A percentile compares a stretch with the other conserved stretches of the same genome.
phyloP scores from a whole-genome alignment of 164 flowering plant genomes.

The Stephania cephalantha region DNA sequence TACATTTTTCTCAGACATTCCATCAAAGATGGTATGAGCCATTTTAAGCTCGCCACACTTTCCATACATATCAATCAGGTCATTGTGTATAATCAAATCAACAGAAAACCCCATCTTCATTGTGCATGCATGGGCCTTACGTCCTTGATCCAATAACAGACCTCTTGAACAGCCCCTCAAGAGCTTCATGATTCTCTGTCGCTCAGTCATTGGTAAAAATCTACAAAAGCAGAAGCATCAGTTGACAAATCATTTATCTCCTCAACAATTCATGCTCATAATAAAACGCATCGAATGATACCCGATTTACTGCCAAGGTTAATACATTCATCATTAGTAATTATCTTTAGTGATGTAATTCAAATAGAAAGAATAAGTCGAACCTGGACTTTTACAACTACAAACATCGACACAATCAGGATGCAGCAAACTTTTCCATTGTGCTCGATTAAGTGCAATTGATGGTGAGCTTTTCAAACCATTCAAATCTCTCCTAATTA shows the following conservation, averaged over 20 bases:
- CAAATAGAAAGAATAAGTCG: neutral
- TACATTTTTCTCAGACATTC: conserved; percentile 66
- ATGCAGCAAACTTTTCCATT: conserved; percentile 17
- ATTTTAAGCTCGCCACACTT: conserved; percentile 44
- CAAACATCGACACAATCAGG: conserved; percentile 52
- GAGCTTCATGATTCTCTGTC: conserved; percentile 39
- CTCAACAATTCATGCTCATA: conserved; percentile 35
- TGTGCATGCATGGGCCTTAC: conserved; percentile 40
- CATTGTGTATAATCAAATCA: conserved; percentile 53
- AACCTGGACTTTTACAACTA: conserved; percentile 46
- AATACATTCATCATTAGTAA: conserved; percentile 6
- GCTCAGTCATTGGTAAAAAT: conserved; percentile 40
- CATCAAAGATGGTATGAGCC: conserved; percentile 52
- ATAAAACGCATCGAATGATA: conserved; percentile 49
- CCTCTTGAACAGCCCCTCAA: conserved; percentile 49
- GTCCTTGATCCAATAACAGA: conserved; percentile 36
- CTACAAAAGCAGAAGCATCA: conserved; percentile 37
- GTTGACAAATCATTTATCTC: conserved; percentile 26
- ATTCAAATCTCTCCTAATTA: too few species aligned
- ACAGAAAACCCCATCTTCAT: conserved; percentile 35
- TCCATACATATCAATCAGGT: conserved; percentile 59
- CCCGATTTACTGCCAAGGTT: conserved; percentile 29
- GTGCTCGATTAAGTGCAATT: too few species aligned
- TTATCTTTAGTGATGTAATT: neutral
- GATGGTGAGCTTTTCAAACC: too few species aligned